Base-by-base conservation (phyloP, 768 basidiomycete genomes). In the Suillus brevipes region DNA sequence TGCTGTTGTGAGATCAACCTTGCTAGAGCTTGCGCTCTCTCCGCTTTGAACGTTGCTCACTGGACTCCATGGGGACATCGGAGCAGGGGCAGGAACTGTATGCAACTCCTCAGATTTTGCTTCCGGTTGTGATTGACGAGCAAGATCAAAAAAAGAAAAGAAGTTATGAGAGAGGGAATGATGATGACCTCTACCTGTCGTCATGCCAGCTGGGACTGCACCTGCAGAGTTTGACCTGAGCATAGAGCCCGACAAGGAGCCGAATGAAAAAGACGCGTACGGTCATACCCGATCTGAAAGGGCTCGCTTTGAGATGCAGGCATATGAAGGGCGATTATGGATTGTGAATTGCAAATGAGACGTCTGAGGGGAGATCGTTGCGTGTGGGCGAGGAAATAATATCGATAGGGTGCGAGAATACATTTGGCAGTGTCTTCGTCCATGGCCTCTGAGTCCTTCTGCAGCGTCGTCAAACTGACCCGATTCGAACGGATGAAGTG, bases 151-250 rank as follows among this genome's bases (percentile, higher is more conserved):
- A 73, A 97, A 97, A 0, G 94, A 95, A 78, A 97, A 97, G 78
- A 97, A 95, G 71, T 93, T 94, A 74, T 97, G 95, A 0, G 95
- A 97, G 13, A 95, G 77, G 0, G 94, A 97, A 75, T 97, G 95
- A 77, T 97, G 90, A 71, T 94, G 93, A 0, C 92, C 93, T 47
- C 90, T 73, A 73, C 70, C 68, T 66, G 70, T 31, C 66, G 78
- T 58, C 70, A 80, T 64, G 67, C 74, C 63, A 42, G 67, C 47
- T 65, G 56, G 16, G 6, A 71, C 73, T 9, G 23, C 37, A 0
- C 37, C 56, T 38, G n/a, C 25, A 6, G 73, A 75, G 52, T 60
- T 66, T 37, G 66, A 74, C 68, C 74, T 73, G 7, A 80, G 75
- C 16, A 83, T 80, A 45, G 75, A 84, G 55, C 25, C 57, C 38